These are phyloP conservation scores for Fusarium veterinarium DNA, from an alignment of 2,329 filamentous ascomycete species.

Conservation along the genomic window DNA sequence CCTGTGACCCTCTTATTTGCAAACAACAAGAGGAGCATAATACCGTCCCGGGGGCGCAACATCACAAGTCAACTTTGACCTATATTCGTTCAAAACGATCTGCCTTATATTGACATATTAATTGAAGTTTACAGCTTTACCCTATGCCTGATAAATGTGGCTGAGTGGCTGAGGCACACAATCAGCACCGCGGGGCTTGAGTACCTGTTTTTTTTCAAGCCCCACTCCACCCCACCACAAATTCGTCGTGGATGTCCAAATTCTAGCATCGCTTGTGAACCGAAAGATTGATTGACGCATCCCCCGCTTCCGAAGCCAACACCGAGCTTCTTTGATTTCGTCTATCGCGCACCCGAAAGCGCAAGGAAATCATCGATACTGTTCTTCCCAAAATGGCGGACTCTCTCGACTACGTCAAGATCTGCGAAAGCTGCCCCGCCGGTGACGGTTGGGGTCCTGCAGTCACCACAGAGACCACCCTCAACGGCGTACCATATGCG, in stretches of 20 bases:
- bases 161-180: constrained; percentile 43
- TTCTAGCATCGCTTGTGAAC: constrained; percentile 46
- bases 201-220: constrained; percentile 46
- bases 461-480: constrained; percentile 84
- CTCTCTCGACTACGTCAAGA: constrained; percentile 68
- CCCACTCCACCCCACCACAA: constrained; percentile 57
- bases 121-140: constrained; percentile 1
- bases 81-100: neutral
- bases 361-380: constrained; percentile 24
- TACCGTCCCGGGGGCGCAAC: neutral
- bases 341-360: constrained; percentile 18
- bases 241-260: constrained; percentile 52
- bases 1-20: neutral
- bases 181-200: constrained; percentile 46
- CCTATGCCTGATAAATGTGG: constrained; percentile 28
- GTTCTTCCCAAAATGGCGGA: constrained; percentile 57
- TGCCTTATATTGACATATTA: neutral
- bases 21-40: neutral
- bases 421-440: constrained; percentile 77
- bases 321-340: constrained; percentile 19
- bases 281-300: constrained; percentile 39
- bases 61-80: neutral
- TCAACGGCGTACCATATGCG: constrained; percentile 95
- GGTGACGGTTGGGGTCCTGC: constrained; percentile 90
- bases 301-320: constrained; percentile 36